A percentile compares a stretch with the other conserved stretches of the same genome.
Conservation (phyloP, 2,329 filamentous ascomycete genomes). For the Pyricularia sp. region DNA sequence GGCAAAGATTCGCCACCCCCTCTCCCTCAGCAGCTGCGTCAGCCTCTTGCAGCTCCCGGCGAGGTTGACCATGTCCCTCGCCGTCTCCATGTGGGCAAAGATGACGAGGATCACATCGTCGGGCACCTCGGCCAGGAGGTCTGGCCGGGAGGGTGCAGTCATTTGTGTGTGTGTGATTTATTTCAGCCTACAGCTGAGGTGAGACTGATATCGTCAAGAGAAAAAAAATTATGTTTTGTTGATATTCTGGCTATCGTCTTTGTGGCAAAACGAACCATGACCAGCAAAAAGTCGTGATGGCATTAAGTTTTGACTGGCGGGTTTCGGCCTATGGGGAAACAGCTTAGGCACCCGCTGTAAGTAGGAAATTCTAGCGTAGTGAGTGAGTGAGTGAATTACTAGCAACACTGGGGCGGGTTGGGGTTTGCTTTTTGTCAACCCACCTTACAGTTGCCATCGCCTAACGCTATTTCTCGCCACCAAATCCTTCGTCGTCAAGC, state of each 20-base stretch:
- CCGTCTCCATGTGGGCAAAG: conserved; percentile 35
- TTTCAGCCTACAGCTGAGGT: no score
- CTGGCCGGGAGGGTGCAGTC: not conserved
- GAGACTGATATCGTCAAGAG: no score
- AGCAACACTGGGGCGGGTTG: not conserved
- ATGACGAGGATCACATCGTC: conserved; percentile 41
- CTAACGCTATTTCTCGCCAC: no score
- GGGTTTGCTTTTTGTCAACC: not conserved
- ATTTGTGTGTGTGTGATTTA: not conserved
- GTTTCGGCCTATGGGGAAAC: not conserved
- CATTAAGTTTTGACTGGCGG: not conserved
- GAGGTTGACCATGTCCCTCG: conserved; percentile 35
- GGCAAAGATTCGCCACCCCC: conserved; percentile 42
- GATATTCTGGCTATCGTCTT: not conserved
- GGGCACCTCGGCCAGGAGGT: conserved; percentile 30
- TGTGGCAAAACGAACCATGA: not conserved
- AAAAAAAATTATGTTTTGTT: no score
- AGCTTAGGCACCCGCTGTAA: not conserved
- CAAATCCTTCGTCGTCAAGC: no score
- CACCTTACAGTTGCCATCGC: not conserved
- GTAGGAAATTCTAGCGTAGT: not conserved
- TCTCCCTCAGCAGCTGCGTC: conserved; percentile 25
- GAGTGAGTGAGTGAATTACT: not conserved
- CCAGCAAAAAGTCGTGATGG: not conserved
- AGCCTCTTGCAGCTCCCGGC: conserved; percentile 27